A percentile compares a stretch with the other conserved stretches of the same genome.
These are phyloP conservation scores for Globisporangium irregulare DNA, from an alignment of 352 stramenopile species.

Conservation along the genomic window DNA sequence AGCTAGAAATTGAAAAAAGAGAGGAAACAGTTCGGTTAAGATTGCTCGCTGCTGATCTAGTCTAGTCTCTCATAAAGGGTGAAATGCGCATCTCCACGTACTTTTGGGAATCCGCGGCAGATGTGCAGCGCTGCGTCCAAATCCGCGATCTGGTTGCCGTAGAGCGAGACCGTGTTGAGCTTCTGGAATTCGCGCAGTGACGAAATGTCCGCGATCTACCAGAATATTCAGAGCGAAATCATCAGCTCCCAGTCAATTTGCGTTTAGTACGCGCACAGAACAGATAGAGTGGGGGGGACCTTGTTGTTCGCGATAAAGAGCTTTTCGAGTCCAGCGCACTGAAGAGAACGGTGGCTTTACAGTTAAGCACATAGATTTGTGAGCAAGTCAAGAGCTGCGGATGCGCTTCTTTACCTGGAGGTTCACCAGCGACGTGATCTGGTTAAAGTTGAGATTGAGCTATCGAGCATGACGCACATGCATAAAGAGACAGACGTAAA, in stretches of 20 bases:
- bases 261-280: not conserved
- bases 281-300: constrained; percentile 14
- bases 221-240: not conserved
- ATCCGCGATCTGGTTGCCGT: constrained; percentile 51
- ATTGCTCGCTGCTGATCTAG: not conserved
- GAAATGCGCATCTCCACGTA: constrained; percentile 8
- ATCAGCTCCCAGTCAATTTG: not conserved
- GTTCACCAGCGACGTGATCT: constrained; percentile 42
- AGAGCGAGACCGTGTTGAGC: constrained; percentile 59
- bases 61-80: no score
- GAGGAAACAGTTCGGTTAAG: not conserved
- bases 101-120: constrained; percentile 50
- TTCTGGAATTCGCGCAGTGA: constrained; percentile 40
- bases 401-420: constrained; percentile 32
- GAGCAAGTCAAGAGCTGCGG: not conserved
- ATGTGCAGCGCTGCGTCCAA: constrained; percentile 46
- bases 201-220: constrained; percentile 48
- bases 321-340: constrained; percentile 61
- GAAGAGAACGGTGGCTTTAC: not conserved
- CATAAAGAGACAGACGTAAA: not conserved
- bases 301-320: constrained; percentile 64
- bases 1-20: constrained; percentile 28
- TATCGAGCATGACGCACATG: constrained; percentile 13
- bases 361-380: not conserved
- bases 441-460: constrained; percentile 75